phyloP scores from a whole-genome alignment of 2,329 filamentous ascomycete genomes.

The Cercospora zeae-maydis region DNA sequence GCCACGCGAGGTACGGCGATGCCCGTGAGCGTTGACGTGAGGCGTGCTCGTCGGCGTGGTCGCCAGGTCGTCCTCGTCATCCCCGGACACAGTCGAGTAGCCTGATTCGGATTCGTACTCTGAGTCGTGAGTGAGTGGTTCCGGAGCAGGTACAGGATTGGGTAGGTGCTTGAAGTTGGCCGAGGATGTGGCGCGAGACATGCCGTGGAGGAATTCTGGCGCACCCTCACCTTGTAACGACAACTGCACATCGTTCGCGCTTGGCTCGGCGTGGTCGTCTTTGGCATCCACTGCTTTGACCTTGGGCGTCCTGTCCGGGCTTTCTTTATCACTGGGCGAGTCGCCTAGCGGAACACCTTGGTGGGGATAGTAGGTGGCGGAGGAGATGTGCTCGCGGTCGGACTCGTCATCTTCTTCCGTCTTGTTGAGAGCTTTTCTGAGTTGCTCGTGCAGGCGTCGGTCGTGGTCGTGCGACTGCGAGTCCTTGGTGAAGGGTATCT shows the following conservation, averaged over 20 bases:
- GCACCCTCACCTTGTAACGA: constrained; percentile 59
- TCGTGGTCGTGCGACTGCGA: constrained; percentile 22
- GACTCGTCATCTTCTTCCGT: constrained; percentile 62
- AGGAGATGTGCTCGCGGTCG: constrained; percentile 82
- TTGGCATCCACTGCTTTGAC: constrained; percentile 9
- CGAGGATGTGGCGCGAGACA: constrained; percentile 35
- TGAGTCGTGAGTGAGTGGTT: constrained; percentile 36
- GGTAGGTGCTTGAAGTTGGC: constrained; percentile 22
- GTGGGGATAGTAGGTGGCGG: constrained; percentile 77
- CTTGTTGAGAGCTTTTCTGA: constrained; percentile 28
- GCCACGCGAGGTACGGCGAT: constrained; percentile 8
- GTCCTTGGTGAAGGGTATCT: constrained; percentile 42
- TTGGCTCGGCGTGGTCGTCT: background rate
- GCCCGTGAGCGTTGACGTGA: constrained; percentile 34
- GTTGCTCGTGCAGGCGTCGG: constrained; percentile 15
- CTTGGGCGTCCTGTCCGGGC: constrained; percentile 25
- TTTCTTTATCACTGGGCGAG: constrained; percentile 32
- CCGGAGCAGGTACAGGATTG: constrained; percentile 17
- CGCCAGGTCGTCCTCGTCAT: constrained; percentile 32
- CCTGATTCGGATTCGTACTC: constrained; percentile 37
- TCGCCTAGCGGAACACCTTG: constrained; percentile 52
- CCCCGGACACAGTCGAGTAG: constrained; percentile 55
- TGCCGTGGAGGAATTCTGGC: constrained; percentile 58
- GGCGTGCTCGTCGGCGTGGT: constrained; percentile 29
- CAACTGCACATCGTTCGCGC: constrained; percentile 56